Base-by-base conservation (phyloP, 2,329 filamentous ascomycete species). In the Diaporthe eres region DNA sequence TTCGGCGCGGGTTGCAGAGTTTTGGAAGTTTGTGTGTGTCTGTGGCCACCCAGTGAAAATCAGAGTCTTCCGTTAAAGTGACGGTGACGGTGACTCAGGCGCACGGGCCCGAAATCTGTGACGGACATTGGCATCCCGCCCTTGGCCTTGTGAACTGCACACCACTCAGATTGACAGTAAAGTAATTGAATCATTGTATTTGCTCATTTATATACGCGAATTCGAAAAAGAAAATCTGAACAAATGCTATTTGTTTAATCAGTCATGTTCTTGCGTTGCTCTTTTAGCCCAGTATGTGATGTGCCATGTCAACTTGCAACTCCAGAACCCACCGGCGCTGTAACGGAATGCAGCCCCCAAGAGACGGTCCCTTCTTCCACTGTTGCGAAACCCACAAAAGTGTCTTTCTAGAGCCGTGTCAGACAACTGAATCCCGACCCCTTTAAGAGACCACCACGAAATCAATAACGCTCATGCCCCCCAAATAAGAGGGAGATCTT, bases 11-110 rank as follows among this genome's bases (percentile, higher is more conserved):
- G 61, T 57, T 67, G 75, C 71, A 61, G 73, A 80, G 74, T 79
- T 81, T 81, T 74, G 73, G 74, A 78, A 25, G 47, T 53, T 61
- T 68, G 65, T 68, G 65, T 68, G 65, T 51, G 70, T 65, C 57
- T 63, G 58, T 65, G 44, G 71, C 31, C 42, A 19, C 42, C 71
- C 42, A 34, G 65, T 68, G 65, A 53, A 68, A 68, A 42, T 53
- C 65, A 19, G 47, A 39, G 22, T 17, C 31, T 53, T 68, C 65
- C 65, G 47, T 68, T 68, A 68, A 39, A 53, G 2, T 42, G 65
- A 68, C 65, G 31, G 47, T 28, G 22, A 19, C 8, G 0, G 3
- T 7, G 3, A 13, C 47, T 28, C 10, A 53, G 65, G 8, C 8
- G 47, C 71, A 63, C 71, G 22, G 42, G 31, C 55, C 31, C 58